Evolutionary conservation across 2,329 filamentous ascomycete species (phyloP).

Genomic region (Penicillium sumatraense): DNA sequence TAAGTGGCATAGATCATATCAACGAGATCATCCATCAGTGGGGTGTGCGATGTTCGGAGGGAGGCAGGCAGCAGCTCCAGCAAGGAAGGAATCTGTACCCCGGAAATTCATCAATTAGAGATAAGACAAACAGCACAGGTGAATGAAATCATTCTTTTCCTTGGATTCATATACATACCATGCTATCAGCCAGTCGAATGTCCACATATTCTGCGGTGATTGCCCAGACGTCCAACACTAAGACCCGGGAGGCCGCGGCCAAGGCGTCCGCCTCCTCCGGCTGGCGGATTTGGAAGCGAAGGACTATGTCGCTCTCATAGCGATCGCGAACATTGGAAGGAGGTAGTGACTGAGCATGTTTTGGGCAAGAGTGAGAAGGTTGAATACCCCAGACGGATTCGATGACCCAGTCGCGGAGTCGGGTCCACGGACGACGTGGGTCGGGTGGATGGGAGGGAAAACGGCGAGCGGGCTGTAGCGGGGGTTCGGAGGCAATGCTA

Average conservation of each 20-base stretch:
- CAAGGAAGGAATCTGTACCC: conserved; percentile 66
- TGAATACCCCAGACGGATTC: conserved; percentile 48
- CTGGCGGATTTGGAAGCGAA: conserved; percentile 81
- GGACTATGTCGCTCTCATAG: conserved; percentile 82
- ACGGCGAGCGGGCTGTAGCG: conserved; percentile 34
- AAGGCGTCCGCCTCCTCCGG: conserved; percentile 71
- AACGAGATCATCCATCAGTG: conserved; percentile 79
- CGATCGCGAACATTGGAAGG: conserved; percentile 49
- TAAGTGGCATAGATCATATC: conserved; percentile 78
- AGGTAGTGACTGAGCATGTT: conserved; percentile 24
- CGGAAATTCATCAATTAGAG: not conserved
- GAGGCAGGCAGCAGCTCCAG: conserved; percentile 77
- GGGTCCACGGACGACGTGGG: conserved; percentile 42
- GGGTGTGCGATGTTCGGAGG: conserved; percentile 71
- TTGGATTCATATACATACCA: conserved; percentile 55
- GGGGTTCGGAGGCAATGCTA: conserved; percentile 39
- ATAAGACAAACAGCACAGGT: too few relatives aligned
- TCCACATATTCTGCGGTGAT: conserved; percentile 83
- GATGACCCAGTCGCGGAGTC: conserved; percentile 48
- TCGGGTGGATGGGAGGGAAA: conserved; percentile 34
- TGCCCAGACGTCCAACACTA: conserved; percentile 91
- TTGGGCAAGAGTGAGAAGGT: conserved; percentile 27
- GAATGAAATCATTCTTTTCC: not conserved
- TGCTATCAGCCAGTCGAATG: conserved; percentile 75
- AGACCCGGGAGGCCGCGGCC: conserved; percentile 71